Percentiles rank a stretch among this genome's conserved stretches.
phyloP scores from a whole-genome alignment of 2,329 filamentous ascomycete species.

The Drechslerella coelobrocha region DNA sequence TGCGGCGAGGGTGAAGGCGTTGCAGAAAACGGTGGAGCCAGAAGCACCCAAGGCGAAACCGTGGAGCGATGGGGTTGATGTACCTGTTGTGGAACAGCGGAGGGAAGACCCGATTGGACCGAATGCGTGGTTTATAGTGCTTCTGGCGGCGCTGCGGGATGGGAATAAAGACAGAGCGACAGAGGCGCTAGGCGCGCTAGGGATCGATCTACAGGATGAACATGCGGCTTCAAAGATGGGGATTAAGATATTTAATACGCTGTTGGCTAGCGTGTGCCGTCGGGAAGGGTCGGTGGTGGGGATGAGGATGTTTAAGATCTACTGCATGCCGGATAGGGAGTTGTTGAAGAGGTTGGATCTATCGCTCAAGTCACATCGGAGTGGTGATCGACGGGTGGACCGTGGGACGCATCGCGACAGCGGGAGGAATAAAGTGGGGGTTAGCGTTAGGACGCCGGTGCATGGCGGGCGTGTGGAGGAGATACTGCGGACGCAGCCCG shows the following conservation, averaged over 20 bases:
- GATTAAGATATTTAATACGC: conserved; percentile 27
- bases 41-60: conserved; percentile 3
- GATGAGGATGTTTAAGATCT: conserved; percentile 48
- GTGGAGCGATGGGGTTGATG: conserved; percentile 22
- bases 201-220: conserved; percentile 26
- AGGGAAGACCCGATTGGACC: conserved; percentile 33
- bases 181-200: conserved; percentile 29
- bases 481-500: not conserved
- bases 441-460: not conserved
- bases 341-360: conserved; percentile 24
- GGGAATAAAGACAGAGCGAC: conserved; percentile 29
- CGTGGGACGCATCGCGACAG: not conserved
- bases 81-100: conserved; percentile 3
- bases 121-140: conserved; percentile 25
- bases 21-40: conserved; percentile 1
- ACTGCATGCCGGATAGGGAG: conserved; percentile 32
- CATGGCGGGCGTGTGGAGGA: not conserved
- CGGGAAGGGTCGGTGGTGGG: conserved; percentile 44
- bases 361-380: conserved; percentile 39
- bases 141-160: conserved; percentile 24
- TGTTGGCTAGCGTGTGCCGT: conserved; percentile 26
- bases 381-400: conserved; percentile 35
- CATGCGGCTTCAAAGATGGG: conserved; percentile 43
- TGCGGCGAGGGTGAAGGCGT: conserved; percentile 5
- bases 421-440: conserved; percentile 4